Percentiles rank a stretch among this genome's conserved stretches.
phyloP scores from a whole-genome alignment of 2,329 filamentous ascomycete species.

The Verticillium longisporum region DNA sequence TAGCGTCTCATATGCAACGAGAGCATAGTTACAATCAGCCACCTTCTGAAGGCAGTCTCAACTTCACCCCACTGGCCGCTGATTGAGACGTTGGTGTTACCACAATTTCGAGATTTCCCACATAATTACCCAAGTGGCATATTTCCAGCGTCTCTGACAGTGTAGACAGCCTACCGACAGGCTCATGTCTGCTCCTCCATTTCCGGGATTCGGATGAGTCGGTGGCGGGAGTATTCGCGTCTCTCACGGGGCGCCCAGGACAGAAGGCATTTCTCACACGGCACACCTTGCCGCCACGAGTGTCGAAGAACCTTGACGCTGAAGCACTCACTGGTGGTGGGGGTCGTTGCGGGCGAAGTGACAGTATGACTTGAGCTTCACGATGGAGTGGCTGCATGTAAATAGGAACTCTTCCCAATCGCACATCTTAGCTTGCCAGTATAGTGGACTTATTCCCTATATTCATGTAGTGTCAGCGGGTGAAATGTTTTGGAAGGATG shows the following conservation, averaged over 20 bases:
- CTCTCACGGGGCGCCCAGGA: neutral
- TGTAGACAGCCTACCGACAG: neutral
- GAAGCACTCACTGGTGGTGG: conserved; percentile 61
- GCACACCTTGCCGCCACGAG: conserved; percentile 48
- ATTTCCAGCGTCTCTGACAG: neutral
- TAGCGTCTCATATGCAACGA: too few species aligned
- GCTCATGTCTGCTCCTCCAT: neutral
- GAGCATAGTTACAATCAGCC: too few species aligned
- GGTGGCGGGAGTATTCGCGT: neutral
- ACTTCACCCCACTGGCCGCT: too few species aligned
- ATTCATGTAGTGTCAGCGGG: neutral
- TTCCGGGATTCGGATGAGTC: neutral
- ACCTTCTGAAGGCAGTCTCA: too few species aligned
- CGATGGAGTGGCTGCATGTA: conserved; percentile 53
- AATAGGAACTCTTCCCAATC: conserved; percentile 66
- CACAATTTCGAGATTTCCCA: neutral
- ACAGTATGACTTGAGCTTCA: conserved; percentile 61
- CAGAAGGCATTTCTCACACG: conserved; percentile 41
- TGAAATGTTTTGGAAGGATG: too few species aligned
- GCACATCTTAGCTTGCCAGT: conserved; percentile 45
- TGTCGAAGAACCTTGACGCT: conserved; percentile 59
- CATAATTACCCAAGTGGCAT: too few species aligned
- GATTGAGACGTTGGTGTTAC: too few species aligned
- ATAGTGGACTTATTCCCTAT: neutral
- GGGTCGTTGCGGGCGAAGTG: conserved; percentile 70